Conservation (phyloP, 129 eudicot species). For the Lonicera japonica region DNA sequence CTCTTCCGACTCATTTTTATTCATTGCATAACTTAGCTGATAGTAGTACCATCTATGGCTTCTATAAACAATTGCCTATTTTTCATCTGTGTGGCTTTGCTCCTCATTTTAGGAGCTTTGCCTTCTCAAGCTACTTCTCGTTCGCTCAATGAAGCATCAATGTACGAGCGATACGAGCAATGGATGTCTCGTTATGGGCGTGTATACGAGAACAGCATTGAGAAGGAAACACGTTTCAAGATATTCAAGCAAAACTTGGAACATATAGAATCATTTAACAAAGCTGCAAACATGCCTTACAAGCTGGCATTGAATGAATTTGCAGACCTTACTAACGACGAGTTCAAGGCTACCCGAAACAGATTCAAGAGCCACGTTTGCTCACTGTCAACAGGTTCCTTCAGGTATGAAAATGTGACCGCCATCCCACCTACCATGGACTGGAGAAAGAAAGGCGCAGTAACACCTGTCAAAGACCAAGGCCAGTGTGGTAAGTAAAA, state of each 20-base stretch:
- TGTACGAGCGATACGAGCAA: constrained; percentile 1
- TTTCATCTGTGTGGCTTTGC: neutral
- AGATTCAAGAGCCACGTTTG: neutral
- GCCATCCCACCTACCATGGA: neutral
- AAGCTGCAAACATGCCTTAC: neutral
- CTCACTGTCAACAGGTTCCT: neutral
- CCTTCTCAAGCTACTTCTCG: constrained; percentile 3
- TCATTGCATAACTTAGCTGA: neutral
- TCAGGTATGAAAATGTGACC: neutral
- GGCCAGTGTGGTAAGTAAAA: constrained; percentile 5
- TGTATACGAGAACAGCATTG: neutral
- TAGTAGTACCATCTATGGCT: neutral
- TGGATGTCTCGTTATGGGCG: constrained; percentile 1
- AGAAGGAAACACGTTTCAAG: neutral
- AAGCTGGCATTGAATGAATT: neutral
- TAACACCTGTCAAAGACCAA: constrained; percentile 7
- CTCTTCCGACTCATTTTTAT: too few species aligned
- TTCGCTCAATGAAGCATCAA: neutral
- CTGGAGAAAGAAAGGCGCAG: constrained; percentile 5
- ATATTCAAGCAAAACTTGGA: neutral
- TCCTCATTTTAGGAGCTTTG: neutral
- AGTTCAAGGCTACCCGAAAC: constrained; percentile 1
- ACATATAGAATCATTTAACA: neutral
- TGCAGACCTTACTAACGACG: constrained; percentile 6
- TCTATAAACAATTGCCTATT: neutral